Conservation (phyloP, 139 green algal species). For the Chlorella sp. region DNA sequence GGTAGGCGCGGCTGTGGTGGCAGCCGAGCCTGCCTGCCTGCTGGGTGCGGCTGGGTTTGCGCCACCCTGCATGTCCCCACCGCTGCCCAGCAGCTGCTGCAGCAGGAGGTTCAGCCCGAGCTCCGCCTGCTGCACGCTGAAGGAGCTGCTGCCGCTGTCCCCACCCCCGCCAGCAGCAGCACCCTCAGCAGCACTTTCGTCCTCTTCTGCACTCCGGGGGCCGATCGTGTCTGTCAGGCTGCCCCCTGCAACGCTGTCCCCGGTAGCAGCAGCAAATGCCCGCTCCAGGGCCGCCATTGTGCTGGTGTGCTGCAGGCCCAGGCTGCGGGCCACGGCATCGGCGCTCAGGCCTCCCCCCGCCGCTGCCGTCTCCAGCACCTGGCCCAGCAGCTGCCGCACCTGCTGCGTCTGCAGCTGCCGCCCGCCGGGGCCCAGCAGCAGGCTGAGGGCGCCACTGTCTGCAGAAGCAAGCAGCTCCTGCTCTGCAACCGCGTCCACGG, state of each 20-base stretch:
- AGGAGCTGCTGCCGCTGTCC: background rate
- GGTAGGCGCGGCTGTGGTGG: background rate
- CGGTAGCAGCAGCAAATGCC: background rate
- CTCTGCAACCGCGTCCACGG: background rate
- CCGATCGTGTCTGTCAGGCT: background rate
- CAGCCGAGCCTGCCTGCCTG: background rate
- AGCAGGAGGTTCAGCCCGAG: background rate
- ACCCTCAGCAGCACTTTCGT: background rate
- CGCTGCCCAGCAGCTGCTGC: background rate
- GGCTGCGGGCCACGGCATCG: slow-evolving; percentile 3
- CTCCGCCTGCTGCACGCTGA: slow-evolving; percentile 13
- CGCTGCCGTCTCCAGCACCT: background rate
- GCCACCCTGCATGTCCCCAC: background rate
- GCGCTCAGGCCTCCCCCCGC: background rate
- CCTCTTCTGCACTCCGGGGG: background rate
- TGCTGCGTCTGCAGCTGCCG: background rate
- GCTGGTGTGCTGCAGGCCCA: slow-evolving; percentile 15
- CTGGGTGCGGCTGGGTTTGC: background rate
- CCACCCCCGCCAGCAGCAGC: background rate
- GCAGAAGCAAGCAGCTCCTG: slow-evolving; percentile 6
- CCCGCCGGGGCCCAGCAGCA: slow-evolving; percentile 10
- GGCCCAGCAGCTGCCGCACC: slow-evolving; percentile 3
- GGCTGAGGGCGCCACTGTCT: slow-evolving; percentile 30
- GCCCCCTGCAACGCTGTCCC: background rate
- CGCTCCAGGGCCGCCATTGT: background rate